Evolutionary conservation across 495 filamentous ascomycete species (phyloP), one percentile per base, ranked within the genome.

Genomic region (Jackrogersella minutella): DNA sequence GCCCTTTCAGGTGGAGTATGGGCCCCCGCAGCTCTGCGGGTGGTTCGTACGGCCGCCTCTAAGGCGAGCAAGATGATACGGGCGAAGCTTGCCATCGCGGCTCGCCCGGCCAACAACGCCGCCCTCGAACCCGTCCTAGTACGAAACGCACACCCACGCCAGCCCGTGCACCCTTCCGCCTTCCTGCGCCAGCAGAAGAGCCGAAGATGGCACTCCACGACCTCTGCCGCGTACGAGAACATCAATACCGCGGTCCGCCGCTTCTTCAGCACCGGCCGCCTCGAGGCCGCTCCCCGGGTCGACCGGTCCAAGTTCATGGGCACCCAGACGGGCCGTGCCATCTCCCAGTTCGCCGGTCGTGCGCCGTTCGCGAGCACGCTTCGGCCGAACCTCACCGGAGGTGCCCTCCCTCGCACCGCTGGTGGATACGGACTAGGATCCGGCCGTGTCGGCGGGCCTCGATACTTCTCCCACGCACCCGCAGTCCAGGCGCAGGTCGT

Each of bases 341-440:
- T 97, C 49, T 79, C 79, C n/a, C 81, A 85, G 24, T 78, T 90
- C 39, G 87, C 91, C 10, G 83, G 85, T n/a, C 86, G 86, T 5
- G 86, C 93, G 4, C 94, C 95, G 0, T 99, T 98, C 73, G 92
- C 93, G 1, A 93, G 88, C 0, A 90, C 94, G 21, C 87, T 98
- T 5, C 90, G 95, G 6, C 95, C 95, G 3, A 97, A 96, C 68
- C 80, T 99, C 41, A 96, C 93, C 0, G 95, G 94, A 21, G 95
- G 95, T 34, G 88, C 91, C 5, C 79, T 99, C 31, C 86, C 90
- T 33, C 87, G 95, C 24, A 91, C 92, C 11, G 90, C 93, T 13
- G 91, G 93, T 56, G 95, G 95, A 2, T 98, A 98, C 78, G 82
- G 85, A 24, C 74, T 92, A 14, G 84, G 85, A 16, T 84, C 85